phyloP scores from a whole-genome alignment of 768 basidiomycete species.

The Mycena venus region DNA sequence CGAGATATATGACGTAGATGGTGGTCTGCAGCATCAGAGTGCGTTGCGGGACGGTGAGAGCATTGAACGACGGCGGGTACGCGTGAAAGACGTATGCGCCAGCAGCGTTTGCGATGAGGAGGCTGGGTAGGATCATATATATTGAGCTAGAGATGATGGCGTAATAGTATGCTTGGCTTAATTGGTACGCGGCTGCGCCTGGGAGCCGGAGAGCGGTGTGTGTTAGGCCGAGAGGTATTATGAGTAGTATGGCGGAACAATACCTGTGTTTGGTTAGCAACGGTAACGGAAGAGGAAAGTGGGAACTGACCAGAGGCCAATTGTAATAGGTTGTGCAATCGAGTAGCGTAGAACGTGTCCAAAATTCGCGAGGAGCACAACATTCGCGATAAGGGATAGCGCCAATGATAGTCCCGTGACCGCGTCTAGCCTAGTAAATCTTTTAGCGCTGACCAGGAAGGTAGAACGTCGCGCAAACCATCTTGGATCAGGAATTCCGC shows the following conservation, averaged over 20 bases:
- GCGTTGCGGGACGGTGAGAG: conserved; percentile 54
- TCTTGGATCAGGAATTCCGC: conserved; percentile 44
- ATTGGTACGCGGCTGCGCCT: conserved; percentile 33
- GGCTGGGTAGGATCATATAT: conserved; percentile 41
- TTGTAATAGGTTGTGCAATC: conserved; percentile 53
- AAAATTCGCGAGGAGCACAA: conserved; percentile 54
- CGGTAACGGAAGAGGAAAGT: neutral
- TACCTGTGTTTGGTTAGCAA: conserved; percentile 44
- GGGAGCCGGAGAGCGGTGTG: conserved; percentile 28
- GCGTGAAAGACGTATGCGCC: conserved; percentile 49
- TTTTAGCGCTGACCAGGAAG: neutral
- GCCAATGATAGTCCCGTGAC: conserved; percentile 50
- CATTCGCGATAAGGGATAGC: conserved; percentile 50
- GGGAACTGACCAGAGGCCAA: conserved; percentile 50
- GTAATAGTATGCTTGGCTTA: conserved; percentile 56
- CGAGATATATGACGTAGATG: conserved; percentile 53
- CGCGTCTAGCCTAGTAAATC: conserved; percentile 44
- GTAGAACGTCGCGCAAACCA: conserved; percentile 43
- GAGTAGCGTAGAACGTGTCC: conserved; percentile 50
- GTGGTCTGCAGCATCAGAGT: conserved; percentile 60
- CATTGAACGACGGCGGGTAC: conserved; percentile 52
- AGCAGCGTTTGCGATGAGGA: conserved; percentile 28
- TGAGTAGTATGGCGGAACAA: conserved; percentile 49
- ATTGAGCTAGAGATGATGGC: conserved; percentile 45
- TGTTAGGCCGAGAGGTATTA: conserved; percentile 49